Base-by-base conservation (phyloP, 2,329 filamentous ascomycete genomes). In the Pseudogymnoascus sp. region DNA sequence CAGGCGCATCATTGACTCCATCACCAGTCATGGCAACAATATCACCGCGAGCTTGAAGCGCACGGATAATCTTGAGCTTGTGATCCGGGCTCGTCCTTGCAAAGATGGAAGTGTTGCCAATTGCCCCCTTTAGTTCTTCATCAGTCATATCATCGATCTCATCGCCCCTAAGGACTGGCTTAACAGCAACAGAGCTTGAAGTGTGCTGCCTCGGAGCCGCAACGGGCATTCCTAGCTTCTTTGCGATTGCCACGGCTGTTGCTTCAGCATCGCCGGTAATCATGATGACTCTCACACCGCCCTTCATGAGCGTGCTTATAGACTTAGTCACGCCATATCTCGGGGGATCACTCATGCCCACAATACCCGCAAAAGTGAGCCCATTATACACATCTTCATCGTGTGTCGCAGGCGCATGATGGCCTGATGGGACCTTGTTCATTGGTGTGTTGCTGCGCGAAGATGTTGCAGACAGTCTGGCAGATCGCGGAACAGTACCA, bases 11-110 rank as follows among this genome's bases (percentile, higher is more conserved):
- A 70, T 99, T 99, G 65, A 99, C 96, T 59, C 95, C 95, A 70
- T 99, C 95, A 6, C 95, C 95, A 11, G 95, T 99, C 95, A 99
- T 99, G 64, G 95, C 96, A 53, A 99, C 95, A 62, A 99, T 96
- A 75, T 97, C 93, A 31, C 93, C 93, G 38, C 93, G 89, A 63
- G 90, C 86, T 76, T 99, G 95, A 26, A 99, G 84, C 0, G 95
- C 95, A 63, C 85, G 83, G 66, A 99, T 89, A 71, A 99, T 99
- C 76, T 96, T 97, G 80, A 99, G 85, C 78, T 99, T 99, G 78
- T 99, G 95, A 67, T 99, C 95, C 0, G 95, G 95, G 67, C 91
- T 96, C 2, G 95, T 97, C 62, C 96, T 88, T 17, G 95, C 96
- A 73, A 99, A 99, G 63, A 99, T 95, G 0, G 91, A 95, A 0